Evolutionary conservation across 345 rosid genomes (phyloP).

Genomic region (Dovyalis caffra): DNA sequence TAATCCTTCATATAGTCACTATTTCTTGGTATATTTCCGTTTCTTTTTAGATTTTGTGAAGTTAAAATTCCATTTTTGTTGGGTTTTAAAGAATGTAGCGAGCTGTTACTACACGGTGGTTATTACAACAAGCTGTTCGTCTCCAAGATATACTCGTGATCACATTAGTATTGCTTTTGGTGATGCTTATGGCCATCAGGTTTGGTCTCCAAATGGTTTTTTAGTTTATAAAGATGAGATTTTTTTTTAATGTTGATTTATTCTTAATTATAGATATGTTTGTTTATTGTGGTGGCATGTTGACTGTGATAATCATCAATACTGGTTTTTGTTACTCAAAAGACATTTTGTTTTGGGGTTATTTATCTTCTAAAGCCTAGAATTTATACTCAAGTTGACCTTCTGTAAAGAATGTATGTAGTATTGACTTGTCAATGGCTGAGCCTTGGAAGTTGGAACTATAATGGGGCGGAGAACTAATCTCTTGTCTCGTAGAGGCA

Average conservation of each 20-base stretch:
- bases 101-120: constrained; percentile 45
- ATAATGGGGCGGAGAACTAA: not conserved
- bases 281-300: not conserved
- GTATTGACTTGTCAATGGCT: not conserved
- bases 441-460: not conserved
- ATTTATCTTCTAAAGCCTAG: not conserved
- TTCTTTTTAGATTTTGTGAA: not conserved
- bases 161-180: constrained; percentile 74
- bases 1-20: not conserved
- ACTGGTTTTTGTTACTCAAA: not conserved
- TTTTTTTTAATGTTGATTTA: not conserved
- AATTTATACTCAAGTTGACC: not conserved
- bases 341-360: not conserved
- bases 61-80: not conserved
- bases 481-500: not conserved
- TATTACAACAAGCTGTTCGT: constrained; percentile 56
- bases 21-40: not conserved
- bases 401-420: not conserved
- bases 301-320: not conserved
- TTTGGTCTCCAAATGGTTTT: constrained; percentile 18
- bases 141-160: constrained; percentile 57
- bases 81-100: constrained; percentile 15
- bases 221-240: not conserved
- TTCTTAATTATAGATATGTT: not conserved
- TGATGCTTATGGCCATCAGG: constrained; percentile 76